Conservation (phyloP, 192 early-diverging fungal genomes). For the Dissophora globulifera region DNA sequence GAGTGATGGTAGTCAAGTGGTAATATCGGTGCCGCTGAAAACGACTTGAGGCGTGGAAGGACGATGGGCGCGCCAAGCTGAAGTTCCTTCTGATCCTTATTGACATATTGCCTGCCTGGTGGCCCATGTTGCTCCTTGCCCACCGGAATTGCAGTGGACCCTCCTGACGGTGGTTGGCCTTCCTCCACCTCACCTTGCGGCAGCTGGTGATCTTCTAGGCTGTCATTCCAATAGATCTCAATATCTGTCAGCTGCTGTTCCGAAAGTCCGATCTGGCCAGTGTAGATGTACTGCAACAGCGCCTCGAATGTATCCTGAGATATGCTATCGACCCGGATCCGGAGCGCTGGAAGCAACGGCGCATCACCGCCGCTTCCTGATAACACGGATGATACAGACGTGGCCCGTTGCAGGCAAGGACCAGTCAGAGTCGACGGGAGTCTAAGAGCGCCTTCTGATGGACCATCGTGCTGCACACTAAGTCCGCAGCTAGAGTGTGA, state of each 20-base stretch:
- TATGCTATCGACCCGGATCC: constrained; percentile 12
- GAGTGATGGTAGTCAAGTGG: too few species aligned
- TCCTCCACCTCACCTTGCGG: not conserved
- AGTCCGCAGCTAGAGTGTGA: too few species aligned
- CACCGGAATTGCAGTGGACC: too few species aligned
- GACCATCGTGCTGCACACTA: too few species aligned
- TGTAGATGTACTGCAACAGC: constrained; percentile 34
- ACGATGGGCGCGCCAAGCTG: not conserved
- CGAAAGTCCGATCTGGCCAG: constrained; percentile 12
- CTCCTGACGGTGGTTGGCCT: too few species aligned
- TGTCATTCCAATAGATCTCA: constrained; percentile 1
- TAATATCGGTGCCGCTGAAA: too few species aligned
- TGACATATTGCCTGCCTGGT: too few species aligned
- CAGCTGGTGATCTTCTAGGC: not conserved
- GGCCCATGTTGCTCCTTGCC: too few species aligned
- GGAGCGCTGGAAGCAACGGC: constrained; percentile 1
- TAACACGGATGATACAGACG: too few species aligned
- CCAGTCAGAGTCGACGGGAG: too few species aligned
- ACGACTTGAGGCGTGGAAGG: not conserved
- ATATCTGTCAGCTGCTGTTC: not conserved
- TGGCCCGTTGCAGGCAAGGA: not conserved
- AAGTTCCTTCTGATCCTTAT: not conserved
- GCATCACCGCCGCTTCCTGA: too few species aligned
- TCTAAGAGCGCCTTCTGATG: too few species aligned
- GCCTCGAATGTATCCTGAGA: constrained; percentile 15